Base-by-base conservation (phyloP, 2,329 filamentous ascomycete genomes). In the Colletotrichum lindemuthianum region DNA sequence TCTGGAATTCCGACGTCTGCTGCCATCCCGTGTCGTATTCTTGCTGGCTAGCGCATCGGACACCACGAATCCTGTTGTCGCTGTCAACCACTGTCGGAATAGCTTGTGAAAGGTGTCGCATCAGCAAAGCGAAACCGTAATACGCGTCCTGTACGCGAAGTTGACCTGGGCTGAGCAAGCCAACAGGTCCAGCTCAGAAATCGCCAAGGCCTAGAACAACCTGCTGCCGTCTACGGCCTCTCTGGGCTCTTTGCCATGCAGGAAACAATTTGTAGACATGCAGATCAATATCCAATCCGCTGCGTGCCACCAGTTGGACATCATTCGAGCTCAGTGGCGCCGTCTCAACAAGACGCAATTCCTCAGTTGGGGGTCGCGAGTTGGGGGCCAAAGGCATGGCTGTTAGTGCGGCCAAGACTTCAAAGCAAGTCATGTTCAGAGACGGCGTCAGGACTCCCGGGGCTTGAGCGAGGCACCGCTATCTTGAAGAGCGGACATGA, bases 311-410 rank as follows among this genome's bases (percentile, higher is more conserved):
- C 41, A 48, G 48, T 47, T 54, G 48, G 44, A 41, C 37, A 54
- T 37, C n/a, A 12, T 63, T 63, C 52, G 63, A 52, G 40, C 61
- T 56, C 51, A 41, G 63, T 47, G 15, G 41, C 51, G 51, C 63
- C 45, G 39, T 51, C 51, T 47, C 63, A 57, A 61, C 58, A 63
- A 57, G 39, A 60, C 16, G 24, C 16, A 34, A 44, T 34, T 33
- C 24, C 40, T 37, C 5, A 39, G 32, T 33, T 39, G 48, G 40
- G 61, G 44, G 61, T 16, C 11, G 32, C 34, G 37, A 43, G 39
- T 13, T 9, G 50, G 16, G 40, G 16, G 16, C 47, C 49, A 24
- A 13, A 43, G 43, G 16, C 34, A 49, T 39, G 15, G 54, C 24
- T 53, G 11, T 34, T 15, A 16, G 36, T 10, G 44, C 32, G 33